Evolutionary conservation across 176 grass and related monocot species (phyloP).

Genomic region (Phyllostachys edulis): DNA sequence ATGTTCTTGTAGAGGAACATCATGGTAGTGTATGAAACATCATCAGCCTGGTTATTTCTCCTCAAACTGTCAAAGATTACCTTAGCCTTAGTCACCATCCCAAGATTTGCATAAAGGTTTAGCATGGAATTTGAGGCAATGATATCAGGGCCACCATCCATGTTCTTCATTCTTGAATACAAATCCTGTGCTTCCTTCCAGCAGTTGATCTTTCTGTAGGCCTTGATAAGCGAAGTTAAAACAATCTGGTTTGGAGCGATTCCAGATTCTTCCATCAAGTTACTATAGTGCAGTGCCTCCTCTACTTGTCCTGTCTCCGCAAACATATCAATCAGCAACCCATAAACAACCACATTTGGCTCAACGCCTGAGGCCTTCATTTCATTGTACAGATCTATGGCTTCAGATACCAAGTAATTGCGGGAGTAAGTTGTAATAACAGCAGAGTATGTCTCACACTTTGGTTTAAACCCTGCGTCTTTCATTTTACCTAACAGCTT

Average conservation of each 20-base stretch:
- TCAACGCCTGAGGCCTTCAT: constrained; percentile 56
- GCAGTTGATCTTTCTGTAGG: constrained; percentile 51
- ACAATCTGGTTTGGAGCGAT: constrained; percentile 43
- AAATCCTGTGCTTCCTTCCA: constrained; percentile 71
- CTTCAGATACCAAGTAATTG: constrained; percentile 52
- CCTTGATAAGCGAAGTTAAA: constrained; percentile 72
- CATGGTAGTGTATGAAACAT: constrained; percentile 63
- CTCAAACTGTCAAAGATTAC: constrained; percentile 57
- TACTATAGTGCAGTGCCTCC: constrained; percentile 55
- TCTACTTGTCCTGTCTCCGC: constrained; percentile 53
- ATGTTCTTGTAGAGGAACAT: constrained; percentile 67
- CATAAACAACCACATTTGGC: constrained; percentile 65
- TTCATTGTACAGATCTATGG: constrained; percentile 52
- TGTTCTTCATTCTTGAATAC: constrained; percentile 58
- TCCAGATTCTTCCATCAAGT: constrained; percentile 62
- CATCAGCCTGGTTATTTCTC: constrained; percentile 42
- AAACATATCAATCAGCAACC: constrained; percentile 60
- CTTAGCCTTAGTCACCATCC: constrained; percentile 65
- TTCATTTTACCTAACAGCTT: constrained; percentile 60
- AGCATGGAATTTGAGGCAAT: constrained; percentile 76
- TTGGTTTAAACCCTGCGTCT: constrained; percentile 54
- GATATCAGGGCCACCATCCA: constrained; percentile 57
- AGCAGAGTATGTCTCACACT: constrained; percentile 63
- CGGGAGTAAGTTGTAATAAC: constrained; percentile 53
- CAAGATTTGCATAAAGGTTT: constrained; percentile 72